These are phyloP conservation scores for Cordia subcordata DNA, from an alignment of 257 asterid genomes.

Conservation along the genomic window DNA sequence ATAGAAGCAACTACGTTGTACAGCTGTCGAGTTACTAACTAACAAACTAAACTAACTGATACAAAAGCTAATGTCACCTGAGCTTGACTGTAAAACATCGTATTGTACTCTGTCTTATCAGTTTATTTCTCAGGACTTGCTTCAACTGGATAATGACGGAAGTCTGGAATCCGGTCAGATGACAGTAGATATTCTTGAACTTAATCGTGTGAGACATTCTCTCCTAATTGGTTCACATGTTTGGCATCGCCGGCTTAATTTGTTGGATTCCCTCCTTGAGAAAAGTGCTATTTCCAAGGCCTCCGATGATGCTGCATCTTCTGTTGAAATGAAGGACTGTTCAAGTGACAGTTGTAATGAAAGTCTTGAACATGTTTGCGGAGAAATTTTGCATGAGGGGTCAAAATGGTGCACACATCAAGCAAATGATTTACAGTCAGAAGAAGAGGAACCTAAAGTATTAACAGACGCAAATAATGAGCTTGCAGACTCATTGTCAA, in stretches of 20 bases:
- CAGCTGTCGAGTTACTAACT: no score
- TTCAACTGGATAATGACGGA: conserved; percentile 33
- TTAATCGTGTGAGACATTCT: conserved; percentile 69
- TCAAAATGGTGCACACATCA: conserved; percentile 27
- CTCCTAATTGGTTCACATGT: conserved; percentile 56
- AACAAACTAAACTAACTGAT: no score
- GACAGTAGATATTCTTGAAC: conserved; percentile 62
- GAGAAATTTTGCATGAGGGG: conserved; percentile 30
- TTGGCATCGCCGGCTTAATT: conserved; percentile 66
- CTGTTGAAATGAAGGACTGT: conserved; percentile 23
- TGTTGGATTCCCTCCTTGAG: conserved; percentile 53
- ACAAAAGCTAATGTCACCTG: no score
- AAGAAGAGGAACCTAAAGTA: conserved; percentile 23
- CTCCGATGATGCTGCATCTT: conserved; percentile 26
- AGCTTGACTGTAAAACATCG: no score
- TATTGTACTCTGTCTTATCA: background rate
- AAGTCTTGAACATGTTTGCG: conserved; percentile 25
- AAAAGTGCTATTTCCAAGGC: conserved; percentile 33
- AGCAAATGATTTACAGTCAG: conserved; percentile 20
- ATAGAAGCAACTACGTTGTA: no score
- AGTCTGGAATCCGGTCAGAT: conserved; percentile 23
- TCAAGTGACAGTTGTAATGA: conserved; percentile 23
- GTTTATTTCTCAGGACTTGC: conserved; percentile 43
- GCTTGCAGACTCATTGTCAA: conserved; percentile 21
- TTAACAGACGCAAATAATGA: conserved; percentile 12